A percentile compares a stretch with the other conserved stretches of the same genome.
Evolutionary conservation across 805 yeast genomes (phyloP).

Genomic region (Blastobotrys terrestris): DNA sequence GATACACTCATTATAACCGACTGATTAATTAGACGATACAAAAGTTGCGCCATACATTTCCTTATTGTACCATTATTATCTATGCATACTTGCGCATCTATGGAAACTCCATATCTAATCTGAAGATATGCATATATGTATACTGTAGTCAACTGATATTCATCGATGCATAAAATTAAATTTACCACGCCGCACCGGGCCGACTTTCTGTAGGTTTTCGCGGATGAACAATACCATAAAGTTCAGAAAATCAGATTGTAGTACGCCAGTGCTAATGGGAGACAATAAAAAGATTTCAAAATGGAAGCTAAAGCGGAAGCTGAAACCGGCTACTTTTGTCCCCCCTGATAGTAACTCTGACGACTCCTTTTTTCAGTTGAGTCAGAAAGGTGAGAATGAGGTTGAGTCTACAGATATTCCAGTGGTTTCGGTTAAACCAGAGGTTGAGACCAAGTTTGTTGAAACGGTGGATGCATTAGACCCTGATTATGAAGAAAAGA

Average conservation of each 20-base stretch:
- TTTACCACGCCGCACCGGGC: neutral
- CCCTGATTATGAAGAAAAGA: neutral
- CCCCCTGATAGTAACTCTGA: neutral
- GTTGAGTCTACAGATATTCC: neutral
- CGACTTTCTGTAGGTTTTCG: neutral
- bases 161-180: no score
- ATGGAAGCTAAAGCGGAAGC: conserved; percentile 5
- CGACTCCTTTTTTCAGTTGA: neutral
- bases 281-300: conserved; percentile 1
- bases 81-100: no score
- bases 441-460: neutral
- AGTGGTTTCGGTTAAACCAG: neutral
- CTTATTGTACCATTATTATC: no score
- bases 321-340: conserved; percentile 1
- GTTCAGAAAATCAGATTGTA: no score
- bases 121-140: no score
- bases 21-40: no score
- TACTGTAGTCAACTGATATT: no score
- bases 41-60: no score
- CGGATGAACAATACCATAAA: neutral
- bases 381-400: neutral
- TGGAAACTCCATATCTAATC: no score
- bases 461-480: neutral
- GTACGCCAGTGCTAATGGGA: neutral
- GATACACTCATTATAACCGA: no score